Evolutionary conservation across 2,329 filamentous ascomycete species (phyloP).

Genomic region (Bipolaris gigantea): DNA sequence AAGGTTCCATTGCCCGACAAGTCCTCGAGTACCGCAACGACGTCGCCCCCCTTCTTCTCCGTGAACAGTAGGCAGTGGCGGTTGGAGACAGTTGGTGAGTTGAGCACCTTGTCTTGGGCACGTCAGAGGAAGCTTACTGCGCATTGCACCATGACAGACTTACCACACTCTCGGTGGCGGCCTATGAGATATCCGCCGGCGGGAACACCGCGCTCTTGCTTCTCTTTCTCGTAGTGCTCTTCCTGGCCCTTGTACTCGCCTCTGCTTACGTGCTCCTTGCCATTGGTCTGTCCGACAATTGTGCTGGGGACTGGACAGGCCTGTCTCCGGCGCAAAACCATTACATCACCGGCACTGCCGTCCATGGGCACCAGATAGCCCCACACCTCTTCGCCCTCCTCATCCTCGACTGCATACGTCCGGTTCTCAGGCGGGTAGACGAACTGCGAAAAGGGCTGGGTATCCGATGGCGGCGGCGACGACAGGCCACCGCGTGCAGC

Average conservation of each 20-base stretch:
- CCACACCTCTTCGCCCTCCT: constrained; percentile 86
- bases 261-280: constrained; percentile 51
- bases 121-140: constrained; percentile 14
- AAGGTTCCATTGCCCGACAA: constrained; percentile 96
- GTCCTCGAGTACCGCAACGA: constrained; percentile 80
- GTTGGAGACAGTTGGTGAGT: constrained; percentile 83
- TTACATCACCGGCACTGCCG: constrained; percentile 64
- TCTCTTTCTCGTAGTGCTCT: constrained; percentile 61
- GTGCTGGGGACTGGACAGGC: constrained; percentile 64
- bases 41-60: constrained; percentile 60
- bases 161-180: constrained; percentile 90
- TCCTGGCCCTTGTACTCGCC: constrained; percentile 62
- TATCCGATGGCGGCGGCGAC: constrained; percentile 71
- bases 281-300: constrained; percentile 42
- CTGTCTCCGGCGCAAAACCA: constrained; percentile 76
- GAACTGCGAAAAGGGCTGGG: constrained; percentile 80
- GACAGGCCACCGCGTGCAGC: constrained; percentile 49
- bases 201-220: constrained; percentile 57
- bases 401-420: constrained; percentile 81
- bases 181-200: constrained; percentile 89
- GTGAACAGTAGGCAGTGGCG: constrained; percentile 73
- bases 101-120: constrained; percentile 67
- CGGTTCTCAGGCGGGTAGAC: constrained; percentile 71
- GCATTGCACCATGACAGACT: constrained; percentile 40
- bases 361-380: constrained; percentile 88